Evolutionary conservation across 768 basidiomycete species (phyloP).

Genomic region (Pisolithus marmoratus): DNA sequence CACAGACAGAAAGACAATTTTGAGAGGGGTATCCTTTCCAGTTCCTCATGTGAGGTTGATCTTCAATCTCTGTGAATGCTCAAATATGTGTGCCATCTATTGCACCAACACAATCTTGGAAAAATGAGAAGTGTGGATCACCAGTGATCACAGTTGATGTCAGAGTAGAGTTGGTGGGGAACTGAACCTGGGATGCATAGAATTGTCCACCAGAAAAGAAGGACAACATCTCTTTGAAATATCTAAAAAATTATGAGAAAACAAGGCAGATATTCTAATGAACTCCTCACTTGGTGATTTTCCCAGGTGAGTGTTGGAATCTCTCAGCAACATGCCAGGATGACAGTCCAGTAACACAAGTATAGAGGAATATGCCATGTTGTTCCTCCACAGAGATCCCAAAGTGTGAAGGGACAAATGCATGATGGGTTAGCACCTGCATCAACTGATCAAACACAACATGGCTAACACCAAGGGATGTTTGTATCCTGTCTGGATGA

Average conservation of each 20-base stretch:
- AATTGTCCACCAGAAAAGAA: conserved; percentile 5
- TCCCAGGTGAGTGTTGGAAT: conserved; percentile 4
- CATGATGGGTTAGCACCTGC: not conserved
- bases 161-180: not conserved
- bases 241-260: conserved; percentile 2
- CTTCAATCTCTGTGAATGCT: not conserved
- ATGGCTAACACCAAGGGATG: conserved; percentile 14
- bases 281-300: not conserved
- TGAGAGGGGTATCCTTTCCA: conserved; percentile 12
- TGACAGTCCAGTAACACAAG: conserved; percentile 7
- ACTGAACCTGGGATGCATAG: not conserved
- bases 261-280: not conserved
- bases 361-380: conserved; percentile 9
- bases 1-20: conserved; percentile 15
- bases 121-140: conserved; percentile 1
- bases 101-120: conserved; percentile 4
- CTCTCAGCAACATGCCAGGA: conserved; percentile 5
- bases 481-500: conserved; percentile 14
- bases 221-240: conserved; percentile 5
- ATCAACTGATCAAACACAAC: conserved; percentile 17
- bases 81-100: conserved; percentile 6
- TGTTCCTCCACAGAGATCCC: conserved; percentile 7
- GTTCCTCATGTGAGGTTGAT: conserved; percentile 8
- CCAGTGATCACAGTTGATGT: not conserved
- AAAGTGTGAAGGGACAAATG: not conserved